These are phyloP conservation scores for Biscutella laevigata DNA, from an alignment of 441 rosid species.

Conservation along the genomic window DNA sequence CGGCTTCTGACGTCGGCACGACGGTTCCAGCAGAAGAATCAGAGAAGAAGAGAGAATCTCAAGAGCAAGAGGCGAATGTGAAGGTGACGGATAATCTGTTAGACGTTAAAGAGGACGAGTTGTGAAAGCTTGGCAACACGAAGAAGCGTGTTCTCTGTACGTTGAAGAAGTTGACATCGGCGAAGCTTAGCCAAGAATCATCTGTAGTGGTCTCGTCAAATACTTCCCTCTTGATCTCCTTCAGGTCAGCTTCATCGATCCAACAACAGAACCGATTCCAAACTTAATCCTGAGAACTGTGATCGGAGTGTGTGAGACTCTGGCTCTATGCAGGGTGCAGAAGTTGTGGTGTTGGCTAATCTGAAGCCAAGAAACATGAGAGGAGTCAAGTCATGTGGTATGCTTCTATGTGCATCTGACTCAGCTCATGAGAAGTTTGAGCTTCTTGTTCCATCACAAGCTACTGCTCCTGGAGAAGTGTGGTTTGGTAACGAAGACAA, in stretches of 20 bases:
- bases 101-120: slow-evolving; percentile 69
- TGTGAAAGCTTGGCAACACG: slow-evolving; percentile 80
- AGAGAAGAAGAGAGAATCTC: slow-evolving; percentile 5
- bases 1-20: slow-evolving; percentile 21
- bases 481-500: slow-evolving; percentile 72
- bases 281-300: not conserved
- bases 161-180: slow-evolving; percentile 87
- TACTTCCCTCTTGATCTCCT: slow-evolving; percentile 55
- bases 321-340: slow-evolving; percentile 42
- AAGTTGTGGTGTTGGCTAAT: slow-evolving; percentile 81
- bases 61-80: slow-evolving; percentile 17
- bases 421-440: slow-evolving; percentile 67
- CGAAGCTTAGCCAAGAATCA: slow-evolving; percentile 62
- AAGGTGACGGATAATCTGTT: slow-evolving; percentile 55
- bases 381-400: slow-evolving; percentile 82
- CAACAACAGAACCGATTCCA: not conserved
- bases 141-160: slow-evolving; percentile 80
- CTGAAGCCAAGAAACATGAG: slow-evolving; percentile 88
- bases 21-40: slow-evolving; percentile 14
- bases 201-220: slow-evolving; percentile 87
- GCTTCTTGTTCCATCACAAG: slow-evolving; percentile 68
- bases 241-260: slow-evolving; percentile 34
- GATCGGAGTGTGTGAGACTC: not conserved
- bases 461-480: slow-evolving; percentile 61
- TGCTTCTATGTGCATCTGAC: slow-evolving; percentile 85